Conservation (phyloP, 495 filamentous ascomycete species). For the Annulohypoxylon moriforme region DNA sequence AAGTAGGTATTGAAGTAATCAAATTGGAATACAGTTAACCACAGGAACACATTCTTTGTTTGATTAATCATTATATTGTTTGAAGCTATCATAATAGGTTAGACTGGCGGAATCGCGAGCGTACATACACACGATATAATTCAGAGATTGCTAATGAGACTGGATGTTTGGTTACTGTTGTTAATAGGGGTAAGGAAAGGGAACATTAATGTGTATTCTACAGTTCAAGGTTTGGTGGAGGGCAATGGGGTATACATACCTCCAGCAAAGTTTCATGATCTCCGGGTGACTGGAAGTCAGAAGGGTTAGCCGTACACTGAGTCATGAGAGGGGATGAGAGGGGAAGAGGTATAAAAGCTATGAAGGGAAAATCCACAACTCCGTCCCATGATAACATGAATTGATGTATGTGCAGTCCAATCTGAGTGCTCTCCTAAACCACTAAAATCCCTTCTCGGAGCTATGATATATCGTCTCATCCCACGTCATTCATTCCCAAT, state of each 20-base stretch:
- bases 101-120: no score
- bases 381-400: conserved; percentile 38
- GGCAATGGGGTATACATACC: conserved; percentile 33
- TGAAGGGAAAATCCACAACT: conserved; percentile 39
- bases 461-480: not conserved
- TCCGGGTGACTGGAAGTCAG: conserved; percentile 26
- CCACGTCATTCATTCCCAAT: not conserved
- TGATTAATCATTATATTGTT: no score
- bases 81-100: no score
- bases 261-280: not conserved
- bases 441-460: not conserved
- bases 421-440: conserved; percentile 15
- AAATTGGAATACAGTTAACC: no score
- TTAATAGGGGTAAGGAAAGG: not conserved
- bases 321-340: conserved; percentile 4
- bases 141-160: not conserved
- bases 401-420: conserved; percentile 41
- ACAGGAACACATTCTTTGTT: no score
- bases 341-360: conserved; percentile 40
- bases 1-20: no score
- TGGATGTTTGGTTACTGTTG: no score
- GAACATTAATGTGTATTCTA: not conserved
- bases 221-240: not conserved
- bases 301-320: conserved; percentile 42
- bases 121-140: not conserved